These are phyloP conservation scores for Yamadazyma aaseri DNA, from an alignment of 1,139 yeast species.

Conservation along the genomic window DNA sequence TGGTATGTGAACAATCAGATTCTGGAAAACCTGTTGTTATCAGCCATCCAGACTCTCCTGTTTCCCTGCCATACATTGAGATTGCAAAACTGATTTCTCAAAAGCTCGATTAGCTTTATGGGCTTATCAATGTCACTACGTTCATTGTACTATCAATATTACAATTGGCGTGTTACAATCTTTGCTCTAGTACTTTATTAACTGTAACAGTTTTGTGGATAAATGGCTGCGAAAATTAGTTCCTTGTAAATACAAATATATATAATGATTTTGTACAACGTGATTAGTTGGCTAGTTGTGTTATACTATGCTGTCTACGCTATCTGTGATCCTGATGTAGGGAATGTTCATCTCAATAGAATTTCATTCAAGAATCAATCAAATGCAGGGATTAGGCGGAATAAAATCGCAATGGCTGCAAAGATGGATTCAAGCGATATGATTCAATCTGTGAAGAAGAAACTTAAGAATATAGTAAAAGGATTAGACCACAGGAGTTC, in stretches of 20 bases:
- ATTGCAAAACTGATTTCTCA: slow-evolving; percentile 37
- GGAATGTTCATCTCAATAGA: background rate
- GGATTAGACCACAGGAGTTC: too few relatives aligned
- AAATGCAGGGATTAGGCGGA: background rate
- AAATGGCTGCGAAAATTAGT: background rate
- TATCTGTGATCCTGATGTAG: background rate
- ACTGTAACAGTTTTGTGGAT: too few relatives aligned
- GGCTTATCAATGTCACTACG: background rate
- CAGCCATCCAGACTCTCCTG: slow-evolving; percentile 34
- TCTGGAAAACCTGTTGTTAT: slow-evolving; percentile 64
- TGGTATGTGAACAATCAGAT: slow-evolving; percentile 64
- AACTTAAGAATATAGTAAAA: slow-evolving; percentile 1
- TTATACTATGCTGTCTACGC: background rate
- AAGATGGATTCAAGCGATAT: background rate
- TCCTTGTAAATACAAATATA: background rate
- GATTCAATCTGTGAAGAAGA: background rate
- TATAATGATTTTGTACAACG: background rate
- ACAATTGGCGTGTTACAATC: too few relatives aligned
- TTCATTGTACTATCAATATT: too few relatives aligned
- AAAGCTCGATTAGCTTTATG: slow-evolving; percentile 2
- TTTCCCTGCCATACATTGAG: slow-evolving; percentile 40
- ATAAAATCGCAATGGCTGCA: too few relatives aligned
- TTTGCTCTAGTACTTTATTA: too few relatives aligned
- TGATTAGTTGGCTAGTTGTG: background rate
- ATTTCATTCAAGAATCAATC: background rate